These are phyloP conservation scores for Alternaria dauci DNA, from an alignment of 2,329 filamentous ascomycete species.

Conservation along the genomic window DNA sequence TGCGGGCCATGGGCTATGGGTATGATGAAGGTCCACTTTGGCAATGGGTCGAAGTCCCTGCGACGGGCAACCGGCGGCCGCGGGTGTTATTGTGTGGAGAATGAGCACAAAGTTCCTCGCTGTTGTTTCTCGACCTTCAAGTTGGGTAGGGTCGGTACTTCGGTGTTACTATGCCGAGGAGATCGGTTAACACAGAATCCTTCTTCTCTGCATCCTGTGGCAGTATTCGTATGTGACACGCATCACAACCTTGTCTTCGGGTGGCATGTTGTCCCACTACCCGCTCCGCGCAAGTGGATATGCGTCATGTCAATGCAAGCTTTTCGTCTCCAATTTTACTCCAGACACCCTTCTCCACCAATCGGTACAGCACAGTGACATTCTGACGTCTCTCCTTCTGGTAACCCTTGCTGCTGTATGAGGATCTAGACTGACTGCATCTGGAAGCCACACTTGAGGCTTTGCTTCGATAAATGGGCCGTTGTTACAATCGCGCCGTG, in stretches of 20 bases:
- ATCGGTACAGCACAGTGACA: constrained; percentile 5
- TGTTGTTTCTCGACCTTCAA: not conserved
- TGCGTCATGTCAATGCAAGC: constrained; percentile 14
- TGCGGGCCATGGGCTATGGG: constrained; percentile 2
- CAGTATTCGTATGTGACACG: not conserved
- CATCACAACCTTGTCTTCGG: not conserved
- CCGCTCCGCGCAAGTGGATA: constrained; percentile 14
- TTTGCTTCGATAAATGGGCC: not conserved
- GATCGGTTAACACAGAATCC: not conserved
- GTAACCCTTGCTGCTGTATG: not conserved
- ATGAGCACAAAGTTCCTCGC: not conserved
- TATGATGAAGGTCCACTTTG: constrained; percentile 13
- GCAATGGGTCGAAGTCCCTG: constrained; percentile 18
- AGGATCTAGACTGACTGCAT: not conserved
- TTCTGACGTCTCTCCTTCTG: not conserved
- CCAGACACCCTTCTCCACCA: constrained; percentile 11
- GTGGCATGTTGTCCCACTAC: constrained; percentile 10
- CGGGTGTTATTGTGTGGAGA: constrained; percentile 8
- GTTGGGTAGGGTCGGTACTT: not conserved
- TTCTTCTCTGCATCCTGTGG: not conserved
- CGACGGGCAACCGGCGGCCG: constrained; percentile 17
- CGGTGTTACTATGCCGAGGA: not conserved
- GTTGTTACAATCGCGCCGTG: not conserved
- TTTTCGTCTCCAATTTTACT: constrained; percentile 20
- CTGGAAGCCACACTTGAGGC: constrained; percentile 1